Conservation (phyloP, 208 protist genomes). For the Leishmania major region DNA sequence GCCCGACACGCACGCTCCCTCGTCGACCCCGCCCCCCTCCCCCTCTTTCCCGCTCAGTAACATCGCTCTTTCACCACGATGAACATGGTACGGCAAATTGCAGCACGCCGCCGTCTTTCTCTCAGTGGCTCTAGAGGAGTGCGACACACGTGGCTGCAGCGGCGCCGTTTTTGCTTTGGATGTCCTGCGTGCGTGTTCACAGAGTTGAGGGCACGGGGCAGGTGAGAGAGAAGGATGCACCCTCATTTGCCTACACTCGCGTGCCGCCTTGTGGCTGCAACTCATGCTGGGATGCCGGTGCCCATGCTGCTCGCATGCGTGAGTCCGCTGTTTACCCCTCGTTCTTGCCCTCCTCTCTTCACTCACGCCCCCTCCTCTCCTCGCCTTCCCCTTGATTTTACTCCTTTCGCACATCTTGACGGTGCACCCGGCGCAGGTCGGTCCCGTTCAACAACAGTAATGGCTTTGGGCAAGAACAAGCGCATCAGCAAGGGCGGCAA, state of each 20-base stretch:
- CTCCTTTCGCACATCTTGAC: not conserved
- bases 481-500: no score
- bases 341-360: not conserved
- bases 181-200: not conserved
- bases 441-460: constrained; percentile 1
- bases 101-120: constrained; percentile 1
- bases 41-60: not conserved
- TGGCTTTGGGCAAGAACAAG: no score
- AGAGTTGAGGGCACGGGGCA: not conserved
- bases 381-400: not conserved
- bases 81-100: not conserved
- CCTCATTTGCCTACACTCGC: not conserved
- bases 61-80: not conserved
- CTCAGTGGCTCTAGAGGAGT: not conserved
- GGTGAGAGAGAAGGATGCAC: not conserved
- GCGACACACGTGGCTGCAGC: not conserved
- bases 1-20: not conserved
- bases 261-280: not conserved
- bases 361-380: not conserved
- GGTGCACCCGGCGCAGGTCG: not conserved
- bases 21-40: not conserved
- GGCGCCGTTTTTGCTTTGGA: not conserved
- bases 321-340: not conserved
- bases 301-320: not conserved
- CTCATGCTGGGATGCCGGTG: not conserved